These are phyloP conservation scores for Cicer cuneatum DNA, from an alignment of 306 rosid genomes.

Conservation along the genomic window DNA sequence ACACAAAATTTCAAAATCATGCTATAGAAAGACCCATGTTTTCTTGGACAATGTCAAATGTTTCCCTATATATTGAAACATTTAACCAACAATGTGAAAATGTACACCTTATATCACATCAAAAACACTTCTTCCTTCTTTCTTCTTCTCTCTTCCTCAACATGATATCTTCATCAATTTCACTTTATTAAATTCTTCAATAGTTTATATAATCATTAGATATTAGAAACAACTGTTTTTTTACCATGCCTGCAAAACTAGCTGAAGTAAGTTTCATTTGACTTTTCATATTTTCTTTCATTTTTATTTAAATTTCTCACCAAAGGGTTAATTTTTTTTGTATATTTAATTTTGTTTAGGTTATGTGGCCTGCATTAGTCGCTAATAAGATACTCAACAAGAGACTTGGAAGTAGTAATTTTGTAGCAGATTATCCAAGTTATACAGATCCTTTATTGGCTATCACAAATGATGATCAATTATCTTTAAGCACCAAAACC, in stretches of 20 bases:
- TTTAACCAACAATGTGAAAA: constrained; percentile 9
- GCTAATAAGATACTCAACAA: constrained; percentile 76
- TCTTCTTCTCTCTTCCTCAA: constrained; percentile 3
- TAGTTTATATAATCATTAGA: not conserved
- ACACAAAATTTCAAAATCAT: constrained; percentile 47
- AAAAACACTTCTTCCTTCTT: constrained; percentile 11
- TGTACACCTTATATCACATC: constrained; percentile 38
- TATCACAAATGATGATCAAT: constrained; percentile 43
- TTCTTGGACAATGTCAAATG: constrained; percentile 37
- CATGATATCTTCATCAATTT: constrained; percentile 41
- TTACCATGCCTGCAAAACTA: constrained; percentile 49
- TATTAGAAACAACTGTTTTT: not conserved
- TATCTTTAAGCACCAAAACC: constrained; percentile 20
- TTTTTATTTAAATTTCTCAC: not conserved
- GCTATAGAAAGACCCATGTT: constrained; percentile 48
- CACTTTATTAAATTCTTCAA: constrained; percentile 13
- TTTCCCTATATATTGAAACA: constrained; percentile 35
- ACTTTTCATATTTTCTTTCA: constrained; percentile 25
- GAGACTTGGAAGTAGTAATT: constrained; percentile 70
- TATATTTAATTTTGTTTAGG: constrained; percentile 34
- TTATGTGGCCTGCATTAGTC: constrained; percentile 83
- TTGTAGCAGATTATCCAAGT: constrained; percentile 68
- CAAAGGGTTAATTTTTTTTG: not conserved
- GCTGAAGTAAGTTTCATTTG: constrained; percentile 57
- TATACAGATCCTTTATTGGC: constrained; percentile 46